Evolutionary conservation across 179 eudicot genomes (phyloP), one percentile per base, ranked within the genome.

Genomic region (Heliamphora pulchella): DNA sequence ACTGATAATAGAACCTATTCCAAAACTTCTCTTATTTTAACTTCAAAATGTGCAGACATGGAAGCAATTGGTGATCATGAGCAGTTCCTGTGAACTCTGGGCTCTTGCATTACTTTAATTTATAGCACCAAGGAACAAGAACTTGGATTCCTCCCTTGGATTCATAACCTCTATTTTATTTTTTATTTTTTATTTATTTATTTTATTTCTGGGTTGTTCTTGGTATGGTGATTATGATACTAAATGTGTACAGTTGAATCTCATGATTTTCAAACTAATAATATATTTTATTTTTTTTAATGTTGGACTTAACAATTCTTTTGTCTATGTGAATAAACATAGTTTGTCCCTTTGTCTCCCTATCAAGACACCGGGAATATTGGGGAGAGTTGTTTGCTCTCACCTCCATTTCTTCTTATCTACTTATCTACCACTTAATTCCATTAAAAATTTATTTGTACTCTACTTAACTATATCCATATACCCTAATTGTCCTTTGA

Each of bases 331-430:
- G 79, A 82, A 75, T 44, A 70, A 65, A 76, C 80, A 65, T 66
- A 83, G 72, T 75, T 76, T 81, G 89, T 83, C 86, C 78, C 78
- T 73, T 51, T 85, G 87, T 81, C 86, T 77, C 85, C 87, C 81
- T 82, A 79, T 82, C 85, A 84, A 79, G 79, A 79, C 86, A 84
- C 74, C 87, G 87, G 72, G 89, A 84, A 87, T 84, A 84, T 85
- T 84, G 85, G 77, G 85, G 77, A 70, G 64, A 13, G 41, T 48
- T 73, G 83, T 74, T 63, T 54, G 69, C 58, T 77, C 57, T 58
- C 17, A 18, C 41, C 47, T 14, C 14, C 13, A 48, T 51, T 17
- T 50, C 64, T 71, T 57, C 50, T 14, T 70, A 41, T 54, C 2
- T 48, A 48, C 18, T 43, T 31, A 8, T 53, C 18, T 58, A 48